Percentiles rank a stretch among this genome's conserved stretches.
These are phyloP conservation scores for Macrolepiota fuliginosa DNA, from an alignment of 768 basidiomycete genomes.

Conservation along the genomic window DNA sequence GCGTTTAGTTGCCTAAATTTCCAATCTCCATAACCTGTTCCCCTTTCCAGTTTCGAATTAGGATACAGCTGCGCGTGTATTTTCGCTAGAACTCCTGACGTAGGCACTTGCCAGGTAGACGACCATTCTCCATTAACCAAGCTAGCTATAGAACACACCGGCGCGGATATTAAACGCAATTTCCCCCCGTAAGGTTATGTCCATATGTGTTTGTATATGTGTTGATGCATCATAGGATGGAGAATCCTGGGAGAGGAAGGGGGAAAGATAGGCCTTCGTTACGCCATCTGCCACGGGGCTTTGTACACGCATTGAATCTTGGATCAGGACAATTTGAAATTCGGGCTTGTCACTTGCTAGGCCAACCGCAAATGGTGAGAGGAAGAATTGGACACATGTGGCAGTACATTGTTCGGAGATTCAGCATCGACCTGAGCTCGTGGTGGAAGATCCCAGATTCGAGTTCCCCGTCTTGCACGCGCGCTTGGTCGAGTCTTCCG, in stretches of 20 bases:
- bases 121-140: slow-evolving; percentile 10
- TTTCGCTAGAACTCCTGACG: slow-evolving; percentile 9
- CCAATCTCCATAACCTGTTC: not conserved
- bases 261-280: not conserved
- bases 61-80: not conserved
- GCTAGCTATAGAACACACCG: slow-evolving; percentile 3
- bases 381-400: not conserved
- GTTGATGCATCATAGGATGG: slow-evolving; percentile 6
- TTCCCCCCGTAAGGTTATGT: slow-evolving; percentile 8
- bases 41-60: slow-evolving; percentile 4
- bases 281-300: slow-evolving; percentile 9
- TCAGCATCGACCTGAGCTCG: not conserved
- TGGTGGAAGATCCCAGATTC: slow-evolving; percentile 11
- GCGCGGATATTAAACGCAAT: slow-evolving; percentile 12
- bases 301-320: not conserved
- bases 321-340: slow-evolving; percentile 1
- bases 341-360: slow-evolving; percentile 1
- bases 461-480: slow-evolving; percentile 5
- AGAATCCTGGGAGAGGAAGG: slow-evolving; percentile 8
- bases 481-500: slow-evolving; percentile 9
- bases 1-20: not conserved
- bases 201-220: slow-evolving; percentile 8
- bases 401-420: slow-evolving; percentile 5
- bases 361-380: not conserved
- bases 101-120: slow-evolving; percentile 8